Conservation (phyloP, 2,329 filamentous ascomycete species). For the Claviceps purpurea region DNA sequence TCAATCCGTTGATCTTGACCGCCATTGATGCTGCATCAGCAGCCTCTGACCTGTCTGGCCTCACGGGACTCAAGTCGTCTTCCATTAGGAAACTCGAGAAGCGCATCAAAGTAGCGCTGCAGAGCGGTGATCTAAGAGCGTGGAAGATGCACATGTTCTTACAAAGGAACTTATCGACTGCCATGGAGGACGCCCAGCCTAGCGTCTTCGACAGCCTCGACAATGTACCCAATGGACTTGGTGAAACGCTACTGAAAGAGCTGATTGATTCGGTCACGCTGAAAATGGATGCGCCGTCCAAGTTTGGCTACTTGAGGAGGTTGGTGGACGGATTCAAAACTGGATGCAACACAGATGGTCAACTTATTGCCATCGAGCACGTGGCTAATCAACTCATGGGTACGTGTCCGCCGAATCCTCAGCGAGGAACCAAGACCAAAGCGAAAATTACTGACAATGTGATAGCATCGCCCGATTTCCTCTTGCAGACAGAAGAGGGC, state of each 20-base stretch:
- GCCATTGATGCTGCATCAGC: slow-evolving; percentile 19
- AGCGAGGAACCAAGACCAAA: too few relatives aligned
- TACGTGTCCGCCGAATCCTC: slow-evolving; percentile 10
- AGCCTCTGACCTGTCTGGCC: slow-evolving; percentile 11
- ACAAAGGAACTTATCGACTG: slow-evolving; percentile 20
- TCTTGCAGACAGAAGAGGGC: slow-evolving; percentile 11
- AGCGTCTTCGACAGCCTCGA: slow-evolving; percentile 19
- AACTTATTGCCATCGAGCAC: slow-evolving; percentile 30
- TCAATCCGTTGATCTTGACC: slow-evolving; percentile 18
- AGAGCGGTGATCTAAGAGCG: slow-evolving; percentile 23
- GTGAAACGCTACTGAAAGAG: slow-evolving; percentile 19
- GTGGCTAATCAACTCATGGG: slow-evolving; percentile 27
- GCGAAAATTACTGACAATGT: slow-evolving; percentile 7
- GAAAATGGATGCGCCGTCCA: slow-evolving; percentile 17
- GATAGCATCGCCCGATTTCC: slow-evolving; percentile 17
- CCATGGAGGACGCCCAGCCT: slow-evolving; percentile 19
- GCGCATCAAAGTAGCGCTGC: slow-evolving; percentile 19
- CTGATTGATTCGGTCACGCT: slow-evolving; percentile 19
- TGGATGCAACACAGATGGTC: slow-evolving; percentile 22
- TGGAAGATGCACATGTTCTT: slow-evolving; percentile 35
- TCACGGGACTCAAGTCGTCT: slow-evolving; percentile 16
- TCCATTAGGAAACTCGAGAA: slow-evolving; percentile 23
- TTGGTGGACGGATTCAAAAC: slow-evolving; percentile 21
- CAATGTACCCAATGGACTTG: slow-evolving; percentile 15
- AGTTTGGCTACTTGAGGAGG: slow-evolving; percentile 25